These are phyloP conservation scores for Globomyces pollinis-pini DNA, from an alignment of 192 early-diverging fungal genomes.

Conservation along the genomic window DNA sequence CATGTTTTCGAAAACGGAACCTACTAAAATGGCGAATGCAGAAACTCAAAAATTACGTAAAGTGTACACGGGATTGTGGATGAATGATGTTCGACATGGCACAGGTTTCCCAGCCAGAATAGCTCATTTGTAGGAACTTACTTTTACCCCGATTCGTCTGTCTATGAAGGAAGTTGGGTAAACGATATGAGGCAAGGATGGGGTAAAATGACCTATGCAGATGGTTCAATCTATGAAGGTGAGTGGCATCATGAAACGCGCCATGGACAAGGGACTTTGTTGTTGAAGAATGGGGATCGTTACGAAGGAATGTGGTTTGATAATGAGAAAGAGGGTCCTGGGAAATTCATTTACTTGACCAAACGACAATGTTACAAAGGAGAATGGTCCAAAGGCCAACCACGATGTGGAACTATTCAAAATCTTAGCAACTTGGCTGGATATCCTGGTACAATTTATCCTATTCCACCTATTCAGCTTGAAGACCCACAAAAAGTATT, in stretches of 20 bases:
- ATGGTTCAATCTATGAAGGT: slow-evolving; percentile 47
- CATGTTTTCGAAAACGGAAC: background rate
- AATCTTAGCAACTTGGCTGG: slow-evolving; percentile 38
- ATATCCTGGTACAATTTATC: slow-evolving; percentile 2
- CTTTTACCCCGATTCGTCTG: slow-evolving; percentile 43
- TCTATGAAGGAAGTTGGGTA: slow-evolving; percentile 49
- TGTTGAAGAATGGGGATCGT: slow-evolving; percentile 43
- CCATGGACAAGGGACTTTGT: slow-evolving; percentile 50
- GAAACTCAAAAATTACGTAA: slow-evolving; percentile 30
- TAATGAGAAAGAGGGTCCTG: slow-evolving; percentile 55
- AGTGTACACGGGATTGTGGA: slow-evolving; percentile 50
- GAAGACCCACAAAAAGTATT: slow-evolving; percentile 5
- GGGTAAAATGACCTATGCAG: slow-evolving; percentile 45
- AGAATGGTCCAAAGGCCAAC: slow-evolving; percentile 46
- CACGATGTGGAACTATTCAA: slow-evolving; percentile 47
- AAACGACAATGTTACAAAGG: slow-evolving; percentile 53
- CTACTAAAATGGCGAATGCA: background rate
- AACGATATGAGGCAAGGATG: slow-evolving; percentile 48
- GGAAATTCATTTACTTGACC: slow-evolving; percentile 43
- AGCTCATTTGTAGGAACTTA: no score
- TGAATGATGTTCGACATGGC: slow-evolving; percentile 39
- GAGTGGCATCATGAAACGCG: slow-evolving; percentile 51
- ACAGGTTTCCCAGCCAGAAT: no score
- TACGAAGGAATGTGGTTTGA: slow-evolving; percentile 57
- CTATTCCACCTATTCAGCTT: background rate